A percentile compares a stretch with the other conserved stretches of the same genome.
These are phyloP conservation scores for Apiospora sp. DNA, from an alignment of 2,329 filamentous ascomycete genomes.

Conservation along the genomic window DNA sequence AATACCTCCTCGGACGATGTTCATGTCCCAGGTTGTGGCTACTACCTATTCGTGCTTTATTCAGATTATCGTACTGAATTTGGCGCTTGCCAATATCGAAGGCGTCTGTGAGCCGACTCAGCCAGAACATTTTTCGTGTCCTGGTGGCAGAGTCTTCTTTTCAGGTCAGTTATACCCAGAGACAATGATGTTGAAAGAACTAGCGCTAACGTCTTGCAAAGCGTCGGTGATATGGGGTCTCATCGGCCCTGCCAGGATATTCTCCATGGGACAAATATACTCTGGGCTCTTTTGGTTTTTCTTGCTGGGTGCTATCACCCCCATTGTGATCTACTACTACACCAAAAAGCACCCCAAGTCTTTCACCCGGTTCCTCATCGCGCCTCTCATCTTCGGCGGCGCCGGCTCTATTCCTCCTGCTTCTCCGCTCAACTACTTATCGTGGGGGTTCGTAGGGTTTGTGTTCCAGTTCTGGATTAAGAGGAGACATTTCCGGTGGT, in stretches of 20 bases:
- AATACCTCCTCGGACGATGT: constrained; percentile 65
- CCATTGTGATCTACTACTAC: constrained; percentile 59
- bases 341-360: constrained; percentile 60
- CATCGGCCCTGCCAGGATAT: constrained; percentile 69
- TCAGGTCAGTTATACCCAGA: constrained; percentile 51
- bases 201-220: constrained; percentile 29
- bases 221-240: constrained; percentile 74
- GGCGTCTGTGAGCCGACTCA: constrained; percentile 68
- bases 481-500: constrained; percentile 71
- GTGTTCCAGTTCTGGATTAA: constrained; percentile 75
- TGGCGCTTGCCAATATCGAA: constrained; percentile 66
- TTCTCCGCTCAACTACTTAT: constrained; percentile 76
- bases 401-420: constrained; percentile 68
- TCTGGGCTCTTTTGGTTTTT: constrained; percentile 68
- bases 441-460: constrained; percentile 76
- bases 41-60: constrained; percentile 73
- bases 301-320: constrained; percentile 60
- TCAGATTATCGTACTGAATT: constrained; percentile 70
- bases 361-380: constrained; percentile 61
- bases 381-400: constrained; percentile 69
- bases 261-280: constrained; percentile 69
- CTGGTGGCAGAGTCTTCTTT: constrained; percentile 70
- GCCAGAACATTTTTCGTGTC: constrained; percentile 67
- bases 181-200: background rate
- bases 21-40: constrained; percentile 70